phyloP scores from a whole-genome alignment of 306 rosid genomes.

The Arachis stenosperma region DNA sequence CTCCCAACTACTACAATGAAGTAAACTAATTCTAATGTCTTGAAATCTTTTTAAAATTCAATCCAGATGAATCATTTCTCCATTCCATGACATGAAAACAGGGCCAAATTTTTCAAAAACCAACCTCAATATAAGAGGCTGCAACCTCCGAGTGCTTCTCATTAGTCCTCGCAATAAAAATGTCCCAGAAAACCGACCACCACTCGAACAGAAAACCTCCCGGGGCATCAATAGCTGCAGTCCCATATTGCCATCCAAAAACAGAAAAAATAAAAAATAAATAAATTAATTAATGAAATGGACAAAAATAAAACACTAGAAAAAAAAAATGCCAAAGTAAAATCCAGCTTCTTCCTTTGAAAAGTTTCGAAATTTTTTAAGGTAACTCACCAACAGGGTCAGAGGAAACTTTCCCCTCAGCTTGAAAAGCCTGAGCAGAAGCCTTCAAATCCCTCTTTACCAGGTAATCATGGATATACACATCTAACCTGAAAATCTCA shows the following conservation, averaged over 20 bases:
- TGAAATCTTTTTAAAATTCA: too few relatives aligned
- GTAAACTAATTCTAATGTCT: too few relatives aligned
- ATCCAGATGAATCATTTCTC: too few relatives aligned
- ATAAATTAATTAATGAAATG: not conserved
- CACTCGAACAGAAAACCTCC: slow-evolving; percentile 98
- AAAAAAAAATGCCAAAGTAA: slow-evolving; percentile 6
- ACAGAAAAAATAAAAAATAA: slow-evolving; percentile 23
- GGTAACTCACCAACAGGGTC: slow-evolving; percentile 95
- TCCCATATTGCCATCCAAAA: slow-evolving; percentile 37
- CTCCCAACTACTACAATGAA: too few relatives aligned
- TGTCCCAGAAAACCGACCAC: slow-evolving; percentile 99
- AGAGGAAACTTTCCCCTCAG: slow-evolving; percentile 97
- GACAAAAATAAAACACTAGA: not conserved
- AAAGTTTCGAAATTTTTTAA: slow-evolving; percentile 8
- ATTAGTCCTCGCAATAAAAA: slow-evolving; percentile 96
- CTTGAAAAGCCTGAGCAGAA: slow-evolving; percentile 97
- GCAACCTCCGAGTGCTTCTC: slow-evolving; percentile 99
- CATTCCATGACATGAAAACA: not conserved
- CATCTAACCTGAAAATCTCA: slow-evolving; percentile 83
- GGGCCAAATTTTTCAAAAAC: slow-evolving; percentile 36
- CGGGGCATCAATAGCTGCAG: slow-evolving; percentile 97
- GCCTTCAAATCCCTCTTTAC: slow-evolving; percentile 97
- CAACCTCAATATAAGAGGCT: slow-evolving; percentile 97
- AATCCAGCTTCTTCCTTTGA: slow-evolving; percentile 16
- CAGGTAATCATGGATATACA: slow-evolving; percentile 92